phyloP scores from a whole-genome alignment of 352 stramenopile species.

The Globisporangium middletonii region DNA sequence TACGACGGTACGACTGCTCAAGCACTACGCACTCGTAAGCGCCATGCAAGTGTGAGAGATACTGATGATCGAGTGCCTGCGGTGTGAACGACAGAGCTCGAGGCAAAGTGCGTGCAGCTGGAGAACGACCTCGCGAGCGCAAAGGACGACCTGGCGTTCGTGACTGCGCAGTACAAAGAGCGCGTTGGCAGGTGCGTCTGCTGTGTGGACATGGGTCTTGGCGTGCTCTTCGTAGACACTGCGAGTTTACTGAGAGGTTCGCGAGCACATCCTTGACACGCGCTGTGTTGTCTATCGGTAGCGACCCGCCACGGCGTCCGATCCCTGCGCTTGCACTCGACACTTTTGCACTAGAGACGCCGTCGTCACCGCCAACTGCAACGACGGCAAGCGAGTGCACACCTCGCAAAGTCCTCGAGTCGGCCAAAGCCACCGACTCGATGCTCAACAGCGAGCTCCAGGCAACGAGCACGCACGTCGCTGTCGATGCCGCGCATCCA shows the following conservation, averaged over 20 bases:
- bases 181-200: constrained; percentile 40
- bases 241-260: too few species aligned
- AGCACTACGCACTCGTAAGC: too few species aligned
- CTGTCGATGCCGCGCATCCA: too few species aligned
- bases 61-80: not conserved
- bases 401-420: constrained; percentile 42
- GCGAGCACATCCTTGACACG: too few species aligned
- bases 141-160: constrained; percentile 38
- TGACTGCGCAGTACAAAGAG: constrained; percentile 43
- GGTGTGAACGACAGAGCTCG: constrained; percentile 28
- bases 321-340: constrained; percentile 1
- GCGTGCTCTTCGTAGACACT: too few species aligned
- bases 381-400: constrained; percentile 29
- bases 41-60: too few species aligned
- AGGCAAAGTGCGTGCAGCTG: constrained; percentile 43
- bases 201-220: not conserved
- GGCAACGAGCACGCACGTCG: not conserved
- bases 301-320: constrained; percentile 28
- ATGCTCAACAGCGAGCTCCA: constrained; percentile 28
- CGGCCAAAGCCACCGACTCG: constrained; percentile 40
- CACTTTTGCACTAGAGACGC: not conserved
- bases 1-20: constrained; percentile 19
- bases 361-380: not conserved
- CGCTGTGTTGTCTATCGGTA: constrained; percentile 9
- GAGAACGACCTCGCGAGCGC: constrained; percentile 31